These are phyloP conservation scores for Colletotrichum melonis DNA, from an alignment of 2,329 filamentous ascomycete genomes.

Conservation along the genomic window DNA sequence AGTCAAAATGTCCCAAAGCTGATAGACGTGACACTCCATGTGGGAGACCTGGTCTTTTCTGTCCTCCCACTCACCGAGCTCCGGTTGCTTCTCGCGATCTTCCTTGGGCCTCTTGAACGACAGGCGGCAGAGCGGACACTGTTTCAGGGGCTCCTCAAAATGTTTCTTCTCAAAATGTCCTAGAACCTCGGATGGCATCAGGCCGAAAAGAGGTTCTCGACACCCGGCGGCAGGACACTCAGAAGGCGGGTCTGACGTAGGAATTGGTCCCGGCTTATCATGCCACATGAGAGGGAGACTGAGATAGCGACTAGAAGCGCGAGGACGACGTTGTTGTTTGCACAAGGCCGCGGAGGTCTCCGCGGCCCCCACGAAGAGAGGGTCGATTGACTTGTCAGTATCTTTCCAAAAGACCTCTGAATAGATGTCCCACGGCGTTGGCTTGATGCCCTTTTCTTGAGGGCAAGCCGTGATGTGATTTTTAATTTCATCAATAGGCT, in stretches of 20 bases:
- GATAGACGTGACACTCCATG: slow-evolving; percentile 37
- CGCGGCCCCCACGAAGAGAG: slow-evolving; percentile 24
- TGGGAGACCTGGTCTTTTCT: slow-evolving; percentile 27
- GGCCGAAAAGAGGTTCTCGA: slow-evolving; percentile 27
- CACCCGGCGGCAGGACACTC: slow-evolving; percentile 26
- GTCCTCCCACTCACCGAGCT: not conserved
- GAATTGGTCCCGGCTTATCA: slow-evolving; percentile 24
- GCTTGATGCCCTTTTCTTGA: not conserved
- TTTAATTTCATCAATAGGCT: not conserved
- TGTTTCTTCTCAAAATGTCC: slow-evolving; percentile 34
- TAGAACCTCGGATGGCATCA: slow-evolving; percentile 31
- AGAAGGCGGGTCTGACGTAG: slow-evolving; percentile 23
- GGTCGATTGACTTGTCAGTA: slow-evolving; percentile 13
- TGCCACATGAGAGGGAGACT: slow-evolving; percentile 27
- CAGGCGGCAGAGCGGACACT: slow-evolving; percentile 33
- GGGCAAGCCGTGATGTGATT: slow-evolving; percentile 25
- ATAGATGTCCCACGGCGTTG: slow-evolving; percentile 35
- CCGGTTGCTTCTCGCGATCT: not conserved
- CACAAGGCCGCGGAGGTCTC: not conserved
- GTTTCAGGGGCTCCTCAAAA: slow-evolving; percentile 11
- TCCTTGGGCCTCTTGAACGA: slow-evolving; percentile 24
- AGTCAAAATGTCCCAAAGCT: slow-evolving; percentile 32
- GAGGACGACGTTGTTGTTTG: slow-evolving; percentile 1
- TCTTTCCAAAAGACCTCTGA: slow-evolving; percentile 21
- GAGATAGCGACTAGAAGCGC: slow-evolving; percentile 19